A percentile compares a stretch with the other conserved stretches of the same genome.
Evolutionary conservation across 768 basidiomycete species (phyloP).

Genomic region (Boletus bicolor): DNA sequence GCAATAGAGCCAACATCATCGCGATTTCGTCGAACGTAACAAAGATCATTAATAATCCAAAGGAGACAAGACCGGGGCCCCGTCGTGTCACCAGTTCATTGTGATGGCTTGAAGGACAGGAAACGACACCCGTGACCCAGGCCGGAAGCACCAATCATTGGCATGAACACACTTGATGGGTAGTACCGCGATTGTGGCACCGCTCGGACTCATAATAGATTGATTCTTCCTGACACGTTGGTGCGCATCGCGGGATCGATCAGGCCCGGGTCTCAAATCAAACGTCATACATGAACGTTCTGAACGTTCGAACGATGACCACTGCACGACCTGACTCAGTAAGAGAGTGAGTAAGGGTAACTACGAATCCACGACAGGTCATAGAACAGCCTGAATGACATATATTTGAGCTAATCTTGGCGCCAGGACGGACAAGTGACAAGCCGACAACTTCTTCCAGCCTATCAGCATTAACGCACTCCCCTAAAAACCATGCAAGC

Average conservation of each 20-base stretch:
- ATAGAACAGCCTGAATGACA: background rate
- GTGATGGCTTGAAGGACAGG: slow-evolving; percentile 5
- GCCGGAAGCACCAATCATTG: slow-evolving; percentile 12
- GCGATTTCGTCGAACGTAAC: background rate
- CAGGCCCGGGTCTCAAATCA: background rate
- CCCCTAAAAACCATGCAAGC: background rate
- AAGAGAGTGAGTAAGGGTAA: background rate
- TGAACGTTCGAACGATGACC: background rate
- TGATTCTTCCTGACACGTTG: slow-evolving; percentile 5
- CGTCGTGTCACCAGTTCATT: background rate
- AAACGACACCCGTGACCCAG: background rate
- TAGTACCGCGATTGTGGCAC: slow-evolving; percentile 9
- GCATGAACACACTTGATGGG: background rate
- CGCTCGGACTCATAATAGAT: slow-evolving; percentile 3
- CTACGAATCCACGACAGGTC: background rate
- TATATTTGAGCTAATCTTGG: background rate
- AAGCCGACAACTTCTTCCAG: background rate
- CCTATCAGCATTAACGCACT: background rate
- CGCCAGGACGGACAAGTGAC: background rate
- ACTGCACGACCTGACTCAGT: background rate
- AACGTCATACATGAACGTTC: background rate
- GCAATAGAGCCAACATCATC: background rate
- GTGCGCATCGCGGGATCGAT: slow-evolving; percentile 14
- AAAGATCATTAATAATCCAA: background rate
- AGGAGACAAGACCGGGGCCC: background rate